phyloP scores from a whole-genome alignment of 1,284 basidiomycete species.

The Puccinia hordei region DNA sequence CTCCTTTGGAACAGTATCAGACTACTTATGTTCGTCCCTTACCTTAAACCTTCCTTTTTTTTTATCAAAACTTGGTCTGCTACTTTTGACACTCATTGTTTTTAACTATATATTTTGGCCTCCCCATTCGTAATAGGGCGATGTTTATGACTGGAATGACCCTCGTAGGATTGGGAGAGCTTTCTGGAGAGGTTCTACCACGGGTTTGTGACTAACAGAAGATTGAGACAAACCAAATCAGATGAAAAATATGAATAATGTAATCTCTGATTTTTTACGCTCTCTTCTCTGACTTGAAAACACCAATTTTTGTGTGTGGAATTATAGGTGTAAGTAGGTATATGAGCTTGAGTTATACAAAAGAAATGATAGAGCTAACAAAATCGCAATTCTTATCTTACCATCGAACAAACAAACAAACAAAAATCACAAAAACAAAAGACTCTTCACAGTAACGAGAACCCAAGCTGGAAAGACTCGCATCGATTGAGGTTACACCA shows the following conservation, averaged over 20 bases:
- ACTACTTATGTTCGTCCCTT: conserved; percentile 18
- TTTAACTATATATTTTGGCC: background rate
- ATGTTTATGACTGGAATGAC: conserved; percentile 57
- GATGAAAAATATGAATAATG: background rate
- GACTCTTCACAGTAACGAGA: conserved; percentile 23
- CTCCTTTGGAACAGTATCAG: conserved; percentile 63
- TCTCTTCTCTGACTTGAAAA: background rate
- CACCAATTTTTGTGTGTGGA: too few species aligned
- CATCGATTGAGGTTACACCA: conserved; percentile 57
- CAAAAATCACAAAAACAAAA: background rate
- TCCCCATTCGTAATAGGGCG: conserved; percentile 15
- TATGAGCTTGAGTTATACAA: background rate
- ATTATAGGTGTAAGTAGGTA: background rate
- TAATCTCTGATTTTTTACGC: background rate
- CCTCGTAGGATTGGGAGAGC: conserved; percentile 58
- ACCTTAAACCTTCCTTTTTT: background rate
- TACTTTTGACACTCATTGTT: background rate
- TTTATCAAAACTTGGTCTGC: background rate
- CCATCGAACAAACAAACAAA: background rate
- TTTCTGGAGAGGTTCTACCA: conserved; percentile 61
- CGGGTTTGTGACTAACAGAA: conserved; percentile 58
- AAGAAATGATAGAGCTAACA: background rate
- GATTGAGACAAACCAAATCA: too few species aligned
- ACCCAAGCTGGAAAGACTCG: conserved; percentile 54
- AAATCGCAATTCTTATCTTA: background rate